phyloP scores from a whole-genome alignment of 1,284 basidiomycete species.

The Testicularia cyperi region DNA sequence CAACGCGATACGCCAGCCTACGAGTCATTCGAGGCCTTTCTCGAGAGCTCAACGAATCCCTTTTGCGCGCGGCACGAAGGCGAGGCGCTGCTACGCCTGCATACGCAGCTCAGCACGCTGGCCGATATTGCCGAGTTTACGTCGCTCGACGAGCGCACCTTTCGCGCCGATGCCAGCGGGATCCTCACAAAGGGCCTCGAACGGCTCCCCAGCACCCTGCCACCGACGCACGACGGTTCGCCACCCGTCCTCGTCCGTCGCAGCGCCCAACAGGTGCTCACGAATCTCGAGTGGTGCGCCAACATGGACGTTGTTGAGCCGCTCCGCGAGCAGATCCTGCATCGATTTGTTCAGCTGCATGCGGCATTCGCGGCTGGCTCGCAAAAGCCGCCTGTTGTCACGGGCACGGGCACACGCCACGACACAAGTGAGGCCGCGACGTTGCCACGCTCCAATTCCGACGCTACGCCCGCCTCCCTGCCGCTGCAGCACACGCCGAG shows the following conservation, averaged over 20 bases:
- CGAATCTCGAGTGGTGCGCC: conserved; percentile 36
- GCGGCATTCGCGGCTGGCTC: conserved; percentile 5
- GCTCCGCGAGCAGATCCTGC: conserved; percentile 23
- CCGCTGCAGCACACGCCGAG: conserved; percentile 12
- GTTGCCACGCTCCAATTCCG: too few species aligned
- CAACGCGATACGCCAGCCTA: conserved; percentile 22
- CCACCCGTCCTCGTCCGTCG: conserved; percentile 17
- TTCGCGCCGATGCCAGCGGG: conserved; percentile 41
- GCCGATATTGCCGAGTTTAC: conserved; percentile 38
- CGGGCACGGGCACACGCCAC: too few species aligned
- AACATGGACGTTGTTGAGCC: conserved; percentile 40
- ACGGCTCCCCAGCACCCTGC: conserved; percentile 18
- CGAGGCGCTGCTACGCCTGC: conserved; percentile 48
- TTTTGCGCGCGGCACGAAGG: conserved; percentile 38
- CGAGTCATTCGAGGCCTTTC: conserved; percentile 49
- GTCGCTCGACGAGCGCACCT: conserved; percentile 39
- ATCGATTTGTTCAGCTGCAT: conserved; percentile 25
- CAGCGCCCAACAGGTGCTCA: conserved; percentile 39
- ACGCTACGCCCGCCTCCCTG: too few species aligned
- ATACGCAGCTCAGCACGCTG: conserved; percentile 49
- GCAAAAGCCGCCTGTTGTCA: too few species aligned
- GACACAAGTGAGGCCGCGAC: too few species aligned
- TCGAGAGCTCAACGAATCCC: conserved; percentile 29
- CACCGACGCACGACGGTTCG: conserved; percentile 22
- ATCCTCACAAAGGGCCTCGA: conserved; percentile 42